Evolutionary conservation across 768 basidiomycete species (phyloP).

Genomic region (Epithele typhae): DNA sequence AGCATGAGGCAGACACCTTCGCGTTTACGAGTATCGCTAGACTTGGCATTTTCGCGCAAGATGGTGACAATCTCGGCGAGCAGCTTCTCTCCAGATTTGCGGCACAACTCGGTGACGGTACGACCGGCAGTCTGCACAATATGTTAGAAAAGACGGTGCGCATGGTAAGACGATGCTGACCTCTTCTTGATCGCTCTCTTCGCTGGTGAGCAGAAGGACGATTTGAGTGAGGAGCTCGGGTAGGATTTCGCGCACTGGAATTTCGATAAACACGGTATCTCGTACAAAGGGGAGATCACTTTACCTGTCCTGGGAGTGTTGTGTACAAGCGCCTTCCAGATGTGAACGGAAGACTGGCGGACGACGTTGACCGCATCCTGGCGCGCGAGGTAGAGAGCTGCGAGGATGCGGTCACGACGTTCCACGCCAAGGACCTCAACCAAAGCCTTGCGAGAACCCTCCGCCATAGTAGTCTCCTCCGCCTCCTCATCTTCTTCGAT

Average conservation of each 20-base stretch:
- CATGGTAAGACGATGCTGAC: constrained; percentile 32
- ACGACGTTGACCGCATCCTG: constrained; percentile 91
- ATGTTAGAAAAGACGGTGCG: neutral
- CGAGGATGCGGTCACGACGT: constrained; percentile 85
- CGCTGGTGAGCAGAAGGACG: constrained; percentile 70
- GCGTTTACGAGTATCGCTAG: constrained; percentile 57
- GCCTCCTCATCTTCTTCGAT: constrained; percentile 76
- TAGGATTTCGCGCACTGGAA: constrained; percentile 81
- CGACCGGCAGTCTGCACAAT: constrained; percentile 71
- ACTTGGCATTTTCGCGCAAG: constrained; percentile 61
- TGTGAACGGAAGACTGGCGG: constrained; percentile 86
- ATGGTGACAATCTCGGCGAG: constrained; percentile 80
- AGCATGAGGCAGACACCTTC: constrained; percentile 88
- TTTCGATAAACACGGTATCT: neutral
- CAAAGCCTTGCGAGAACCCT: constrained; percentile 81
- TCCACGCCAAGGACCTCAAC: constrained; percentile 85
- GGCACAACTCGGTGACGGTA: constrained; percentile 84
- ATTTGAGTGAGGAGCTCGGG: constrained; percentile 79
- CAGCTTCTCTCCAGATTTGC: constrained; percentile 93
- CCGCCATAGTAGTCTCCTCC: constrained; percentile 61
- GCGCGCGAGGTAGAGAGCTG: constrained; percentile 86
- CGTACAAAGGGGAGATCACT: constrained; percentile 9
- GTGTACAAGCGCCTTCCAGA: constrained; percentile 97
- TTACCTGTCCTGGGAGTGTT: constrained; percentile 89
- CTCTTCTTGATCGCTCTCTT: constrained; percentile 87